Conservation (phyloP, 306 rosid genomes). For the Cyamopsis tetragonoloba region DNA sequence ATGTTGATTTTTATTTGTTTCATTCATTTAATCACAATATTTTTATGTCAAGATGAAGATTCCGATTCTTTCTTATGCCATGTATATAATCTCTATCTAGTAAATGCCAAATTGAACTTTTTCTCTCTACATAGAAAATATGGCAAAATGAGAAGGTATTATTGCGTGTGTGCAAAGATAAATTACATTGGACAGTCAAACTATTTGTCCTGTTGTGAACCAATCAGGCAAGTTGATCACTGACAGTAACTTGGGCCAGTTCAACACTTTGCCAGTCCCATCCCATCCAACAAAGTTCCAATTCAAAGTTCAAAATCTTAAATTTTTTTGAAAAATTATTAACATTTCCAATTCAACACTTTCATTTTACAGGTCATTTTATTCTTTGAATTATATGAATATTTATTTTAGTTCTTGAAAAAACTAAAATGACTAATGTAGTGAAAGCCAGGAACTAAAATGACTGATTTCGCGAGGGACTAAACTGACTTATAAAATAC, state of each 20-base stretch:
- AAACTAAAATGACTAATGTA: no score
- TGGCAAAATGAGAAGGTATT: slow-evolving; percentile 21
- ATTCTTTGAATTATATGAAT: no score
- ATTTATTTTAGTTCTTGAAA: no score
- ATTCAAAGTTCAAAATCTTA: slow-evolving; percentile 1
- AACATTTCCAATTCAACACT: no score
- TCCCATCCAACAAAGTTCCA: slow-evolving; percentile 11
- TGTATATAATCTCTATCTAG: slow-evolving; percentile 6
- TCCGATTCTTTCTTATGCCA: neutral
- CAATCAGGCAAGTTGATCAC: slow-evolving; percentile 23
- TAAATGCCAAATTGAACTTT: slow-evolving; percentile 14
- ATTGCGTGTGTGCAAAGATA: slow-evolving; percentile 22
- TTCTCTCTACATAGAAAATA: neutral
- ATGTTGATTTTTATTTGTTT: slow-evolving; percentile 5
- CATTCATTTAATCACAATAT: neutral
- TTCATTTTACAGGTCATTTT: no score
- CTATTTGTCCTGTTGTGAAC: slow-evolving; percentile 30
- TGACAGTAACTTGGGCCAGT: neutral
- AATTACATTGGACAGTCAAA: slow-evolving; percentile 23
- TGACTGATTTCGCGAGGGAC: no score
- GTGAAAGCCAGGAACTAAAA: no score
- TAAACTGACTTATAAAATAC: no score
- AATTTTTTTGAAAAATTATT: no score
- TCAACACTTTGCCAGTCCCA: neutral
- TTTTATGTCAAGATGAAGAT: neutral